These are phyloP conservation scores for Pichia nanzhaoensis DNA, from an alignment of 805 yeast species.

Conservation along the genomic window DNA sequence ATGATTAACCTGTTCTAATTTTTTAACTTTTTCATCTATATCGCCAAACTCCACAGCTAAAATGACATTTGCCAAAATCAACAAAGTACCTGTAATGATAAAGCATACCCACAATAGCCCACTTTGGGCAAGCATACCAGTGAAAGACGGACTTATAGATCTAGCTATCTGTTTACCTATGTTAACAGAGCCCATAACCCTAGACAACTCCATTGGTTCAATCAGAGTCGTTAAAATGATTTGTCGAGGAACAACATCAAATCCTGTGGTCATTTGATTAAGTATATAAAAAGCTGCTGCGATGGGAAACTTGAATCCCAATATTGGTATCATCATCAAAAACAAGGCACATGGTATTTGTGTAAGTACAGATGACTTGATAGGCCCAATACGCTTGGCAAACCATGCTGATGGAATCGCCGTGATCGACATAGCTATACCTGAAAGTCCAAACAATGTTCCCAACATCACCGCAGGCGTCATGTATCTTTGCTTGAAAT, in stretches of 20 bases:
- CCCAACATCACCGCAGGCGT: conserved; percentile 58
- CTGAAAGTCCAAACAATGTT: conserved; percentile 56
- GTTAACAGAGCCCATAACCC: conserved; percentile 79
- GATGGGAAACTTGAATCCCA: conserved; percentile 26
- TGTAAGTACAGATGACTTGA: conserved; percentile 62
- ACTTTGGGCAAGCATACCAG: conserved; percentile 63
- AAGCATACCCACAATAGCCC: conserved; percentile 44
- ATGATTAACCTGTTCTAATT: conserved; percentile 16
- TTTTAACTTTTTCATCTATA: conserved; percentile 30
- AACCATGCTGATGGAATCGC: conserved; percentile 72
- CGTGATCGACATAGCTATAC: conserved; percentile 56
- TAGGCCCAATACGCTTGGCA: conserved; percentile 67
- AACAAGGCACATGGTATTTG: conserved; percentile 75
- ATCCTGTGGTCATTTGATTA: conserved; percentile 60
- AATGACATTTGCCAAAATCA: conserved; percentile 43
- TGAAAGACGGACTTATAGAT: conserved; percentile 71
- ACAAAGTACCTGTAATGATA: conserved; percentile 42
- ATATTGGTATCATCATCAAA: conserved; percentile 46
- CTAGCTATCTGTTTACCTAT: conserved; percentile 82
- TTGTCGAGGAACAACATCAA: conserved; percentile 93
- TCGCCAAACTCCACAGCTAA: conserved; percentile 37
- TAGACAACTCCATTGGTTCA: conserved; percentile 55
- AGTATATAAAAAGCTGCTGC: conserved; percentile 48
- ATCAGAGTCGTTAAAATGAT: conserved; percentile 66
- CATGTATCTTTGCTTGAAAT: conserved; percentile 53